Base-by-base conservation (phyloP, 208 protist genomes). In the Leishmania turanica region DNA sequence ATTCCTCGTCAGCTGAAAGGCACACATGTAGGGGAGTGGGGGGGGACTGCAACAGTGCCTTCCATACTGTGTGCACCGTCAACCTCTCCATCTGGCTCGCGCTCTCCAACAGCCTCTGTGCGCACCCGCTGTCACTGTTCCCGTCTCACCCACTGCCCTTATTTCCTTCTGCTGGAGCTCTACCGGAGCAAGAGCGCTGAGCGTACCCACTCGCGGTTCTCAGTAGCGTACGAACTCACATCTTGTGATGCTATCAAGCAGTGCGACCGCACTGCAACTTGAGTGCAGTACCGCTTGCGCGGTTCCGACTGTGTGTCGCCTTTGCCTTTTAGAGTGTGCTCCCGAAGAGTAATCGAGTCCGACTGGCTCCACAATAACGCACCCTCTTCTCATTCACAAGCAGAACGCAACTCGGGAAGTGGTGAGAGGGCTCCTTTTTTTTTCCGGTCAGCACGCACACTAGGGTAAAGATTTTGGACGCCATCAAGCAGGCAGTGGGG, bases 401-500 rank as follows among this genome's bases (percentile, higher is more conserved):
- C 7, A 53, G 13, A 68, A 40, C 15, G 31, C 62, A 17, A 21
- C 31, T 11, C 13, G 31, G 27, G 54, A 54, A 21, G 45, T 31
- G 3, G 68, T 37, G 13, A 31, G 42, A 54, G 21, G 24, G 27
- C 0, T 24, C 27, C 21, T 47, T 62, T 76, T 62, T 76, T 37
- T 60, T 31, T 31, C 42, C 37, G 40, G 65, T 37, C 11, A 73
- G 42, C 27, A 27, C 37, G 45, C 21, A 49, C 40, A 17, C 27
- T 11, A 91, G 88, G 85, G 88, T 87, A 34, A 94, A 91, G 66
- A 93, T 98, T 65, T 94, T 97, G 51, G 93, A 98, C 8, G 96
- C 92, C 34, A 96, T 99, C 75, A 87, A 94, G 66, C 66, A 85
- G 62, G 84, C 84, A 1, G 85, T 81, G 34, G 83, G 91, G 74